Percentiles rank a stretch among this genome's conserved stretches.
Evolutionary conservation across 495 filamentous ascomycete genomes (phyloP).

Genomic region (Mytilinidion resinicola): DNA sequence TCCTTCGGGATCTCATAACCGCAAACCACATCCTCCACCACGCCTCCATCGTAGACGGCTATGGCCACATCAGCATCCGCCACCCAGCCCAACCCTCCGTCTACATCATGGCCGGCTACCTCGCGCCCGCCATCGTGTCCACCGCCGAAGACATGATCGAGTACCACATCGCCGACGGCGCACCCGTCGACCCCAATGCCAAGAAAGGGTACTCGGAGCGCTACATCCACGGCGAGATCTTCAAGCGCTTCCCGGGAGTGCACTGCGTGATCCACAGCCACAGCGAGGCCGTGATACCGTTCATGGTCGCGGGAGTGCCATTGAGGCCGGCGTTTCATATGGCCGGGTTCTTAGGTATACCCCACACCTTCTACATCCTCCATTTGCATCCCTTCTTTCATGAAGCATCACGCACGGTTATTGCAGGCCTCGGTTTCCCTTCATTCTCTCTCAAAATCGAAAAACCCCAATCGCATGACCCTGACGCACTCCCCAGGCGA

Average conservation of each 20-base stretch:
- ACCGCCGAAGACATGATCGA: slow-evolving; percentile 41
- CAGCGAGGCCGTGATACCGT: slow-evolving; percentile 43
- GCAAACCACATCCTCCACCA: slow-evolving; percentile 29
- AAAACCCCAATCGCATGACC: no score
- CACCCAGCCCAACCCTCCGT: slow-evolving; percentile 37
- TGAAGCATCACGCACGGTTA: no score
- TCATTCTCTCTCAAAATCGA: no score
- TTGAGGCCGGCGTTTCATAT: slow-evolving; percentile 40
- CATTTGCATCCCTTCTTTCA: neutral
- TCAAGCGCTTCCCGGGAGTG: slow-evolving; percentile 38
- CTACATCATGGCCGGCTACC: slow-evolving; percentile 44
- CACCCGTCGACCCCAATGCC: slow-evolving; percentile 34
- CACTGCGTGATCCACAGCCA: slow-evolving; percentile 47
- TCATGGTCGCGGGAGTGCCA: slow-evolving; percentile 36
- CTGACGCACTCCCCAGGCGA: neutral
- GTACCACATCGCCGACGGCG: slow-evolving; percentile 39
- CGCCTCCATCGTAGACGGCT: slow-evolving; percentile 44
- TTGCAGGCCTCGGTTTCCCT: no score
- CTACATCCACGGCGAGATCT: slow-evolving; percentile 49
- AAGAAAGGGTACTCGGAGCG: slow-evolving; percentile 41
- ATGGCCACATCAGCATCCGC: slow-evolving; percentile 48
- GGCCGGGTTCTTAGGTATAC: slow-evolving; percentile 33
- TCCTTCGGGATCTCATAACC: slow-evolving; percentile 22
- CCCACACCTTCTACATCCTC: neutral
- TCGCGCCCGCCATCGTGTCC: slow-evolving; percentile 44